Evolutionary conservation across 2,329 filamentous ascomycete species (phyloP), one percentile per base, ranked within the genome.

Genomic region (Davidsoniella virescens): DNA sequence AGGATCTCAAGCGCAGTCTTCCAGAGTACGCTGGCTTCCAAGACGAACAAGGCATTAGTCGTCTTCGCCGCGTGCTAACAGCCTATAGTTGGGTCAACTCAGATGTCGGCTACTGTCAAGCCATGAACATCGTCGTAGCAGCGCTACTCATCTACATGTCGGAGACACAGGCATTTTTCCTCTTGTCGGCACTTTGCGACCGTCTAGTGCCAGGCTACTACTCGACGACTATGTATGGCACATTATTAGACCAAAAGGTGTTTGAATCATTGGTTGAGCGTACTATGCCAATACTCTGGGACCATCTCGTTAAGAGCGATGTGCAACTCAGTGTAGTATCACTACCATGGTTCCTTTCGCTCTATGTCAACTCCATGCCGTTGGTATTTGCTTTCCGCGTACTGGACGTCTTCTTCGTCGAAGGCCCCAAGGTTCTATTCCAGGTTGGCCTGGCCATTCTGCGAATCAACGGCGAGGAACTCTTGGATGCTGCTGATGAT

Each of bases 321-420:
- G 87, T 98, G 18, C 93, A 98, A 64, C 76, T 98, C 17, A 96
- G 92, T 0, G 92, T 98, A 33, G 92, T 96, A 14, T 96, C 90
- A 8, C 72, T 98, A 41, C 92, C 92, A 2, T 98, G 92, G 92
- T 98, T 98, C 63, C 72, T 98, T 51, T 96, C 90, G 4, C 73
- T 98, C 16, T 98, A 96, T 66, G 93, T 98, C 71, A 98, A 98
- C 72, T 96, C 90, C 1, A 98, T 98, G 92, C 92, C 92, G 4
- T 72, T 98, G 14, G 87, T 96, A 1, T 98, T 96, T 65, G 92
- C 92, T 43, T 98, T 96, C 64, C 78, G 92, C 51, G 92, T 98
- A 45, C 67, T 98, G 55, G 92, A 98, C 59, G 90, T 98, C 46
- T 98, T 98, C 70, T 98, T 98, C 65, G 78, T 98, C 39, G 92